These are phyloP conservation scores for Rhizopogon vesiculosus DNA, from an alignment of 768 basidiomycete species.

Conservation along the genomic window DNA sequence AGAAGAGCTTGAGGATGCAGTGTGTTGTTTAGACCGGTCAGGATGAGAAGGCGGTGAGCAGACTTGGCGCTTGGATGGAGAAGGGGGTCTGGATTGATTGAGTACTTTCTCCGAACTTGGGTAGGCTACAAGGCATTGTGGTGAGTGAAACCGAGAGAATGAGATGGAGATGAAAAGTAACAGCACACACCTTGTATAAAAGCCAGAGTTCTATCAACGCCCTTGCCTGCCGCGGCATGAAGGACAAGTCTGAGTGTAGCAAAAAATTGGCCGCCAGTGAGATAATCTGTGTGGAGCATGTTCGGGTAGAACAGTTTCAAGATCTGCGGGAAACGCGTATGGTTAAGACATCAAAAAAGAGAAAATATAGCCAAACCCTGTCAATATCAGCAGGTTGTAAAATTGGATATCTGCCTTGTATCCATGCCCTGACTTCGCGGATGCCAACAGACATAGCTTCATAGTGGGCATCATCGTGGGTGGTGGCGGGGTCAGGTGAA, in stretches of 20 bases:
- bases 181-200: conserved; percentile 65
- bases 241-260: conserved; percentile 63
- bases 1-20: conserved; percentile 13
- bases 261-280: conserved; percentile 73
- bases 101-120: conserved; percentile 4
- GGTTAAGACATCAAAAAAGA: background rate
- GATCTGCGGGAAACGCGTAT: conserved; percentile 37
- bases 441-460: conserved; percentile 50
- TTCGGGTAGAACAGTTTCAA: conserved; percentile 59
- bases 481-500: conserved; percentile 17
- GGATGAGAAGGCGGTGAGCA: conserved; percentile 24
- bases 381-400: conserved; percentile 53
- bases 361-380: conserved; percentile 36
- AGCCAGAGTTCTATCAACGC: conserved; percentile 60
- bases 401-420: conserved; percentile 62
- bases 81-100: conserved; percentile 8
- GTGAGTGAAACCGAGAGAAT: too few species aligned
- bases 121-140: conserved; percentile 12
- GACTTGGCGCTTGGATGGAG: conserved; percentile 19
- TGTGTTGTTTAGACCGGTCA: conserved; percentile 17
- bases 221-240: conserved; percentile 57
- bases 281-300: conserved; percentile 44
- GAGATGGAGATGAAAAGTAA: background rate
- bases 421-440: conserved; percentile 71
- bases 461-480: conserved; percentile 44